phyloP scores from a whole-genome alignment of 2,329 filamentous ascomycete genomes.

The Westerdykella sp. region DNA sequence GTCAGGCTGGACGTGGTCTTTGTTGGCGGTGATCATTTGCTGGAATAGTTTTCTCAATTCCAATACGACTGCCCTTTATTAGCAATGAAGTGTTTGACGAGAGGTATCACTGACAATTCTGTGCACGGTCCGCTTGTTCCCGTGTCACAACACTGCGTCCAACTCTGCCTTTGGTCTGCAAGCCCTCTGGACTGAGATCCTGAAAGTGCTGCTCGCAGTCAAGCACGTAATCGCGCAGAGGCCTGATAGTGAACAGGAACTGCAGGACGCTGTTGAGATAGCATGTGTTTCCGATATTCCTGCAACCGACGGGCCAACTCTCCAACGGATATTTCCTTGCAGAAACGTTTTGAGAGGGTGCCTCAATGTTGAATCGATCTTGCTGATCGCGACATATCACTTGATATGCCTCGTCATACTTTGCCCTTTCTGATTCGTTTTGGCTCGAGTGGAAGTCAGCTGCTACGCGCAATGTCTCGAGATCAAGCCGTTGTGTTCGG shows the following conservation, averaged over 20 bases:
- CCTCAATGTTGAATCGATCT: constrained; percentile 15
- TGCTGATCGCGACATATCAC: constrained; percentile 38
- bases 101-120: constrained; percentile 59
- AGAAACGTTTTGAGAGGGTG: constrained; percentile 5
- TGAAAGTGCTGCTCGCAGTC: constrained; percentile 67
- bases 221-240: constrained; percentile 73
- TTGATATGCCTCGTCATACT: constrained; percentile 43
- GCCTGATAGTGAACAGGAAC: constrained; percentile 84
- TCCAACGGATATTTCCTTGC: constrained; percentile 31
- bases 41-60: constrained; percentile 67
- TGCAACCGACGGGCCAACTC: constrained; percentile 72
- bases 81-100: constrained; percentile 9
- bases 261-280: constrained; percentile 96
- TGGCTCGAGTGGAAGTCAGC: too few species aligned
- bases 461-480: constrained; percentile 29
- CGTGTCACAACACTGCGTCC: constrained; percentile 63
- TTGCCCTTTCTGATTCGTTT: constrained; percentile 17
- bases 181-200: constrained; percentile 56
- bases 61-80: constrained; percentile 56
- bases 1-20: constrained; percentile 61
- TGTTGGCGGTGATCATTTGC: constrained; percentile 59
- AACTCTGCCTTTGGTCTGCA: constrained; percentile 61
- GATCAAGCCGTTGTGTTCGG: constrained; percentile 46
- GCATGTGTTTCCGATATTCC: constrained; percentile 95
- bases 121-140: constrained; percentile 54